A percentile compares a stretch with the other conserved stretches of the same genome.
These are phyloP conservation scores for Kurtzmaniella quercitrusa DNA, from an alignment of 1,139 yeast genomes.

Conservation along the genomic window DNA sequence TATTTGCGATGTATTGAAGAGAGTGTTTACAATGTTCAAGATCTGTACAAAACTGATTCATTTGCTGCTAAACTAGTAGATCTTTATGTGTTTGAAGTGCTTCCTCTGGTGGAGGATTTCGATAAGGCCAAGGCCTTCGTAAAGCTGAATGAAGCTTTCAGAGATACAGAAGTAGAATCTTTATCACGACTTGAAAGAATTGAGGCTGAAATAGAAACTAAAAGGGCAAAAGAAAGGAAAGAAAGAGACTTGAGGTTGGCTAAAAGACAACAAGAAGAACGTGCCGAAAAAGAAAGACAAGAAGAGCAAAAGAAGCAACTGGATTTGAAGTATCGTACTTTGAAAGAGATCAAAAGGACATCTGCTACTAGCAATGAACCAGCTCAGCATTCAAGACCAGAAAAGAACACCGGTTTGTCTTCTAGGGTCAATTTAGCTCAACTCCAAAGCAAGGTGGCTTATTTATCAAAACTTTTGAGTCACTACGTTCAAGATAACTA, in stretches of 20 bases:
- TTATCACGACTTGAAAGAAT: conserved; percentile 16
- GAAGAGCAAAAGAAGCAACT: conserved; percentile 22
- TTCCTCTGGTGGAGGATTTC: conserved; percentile 26
- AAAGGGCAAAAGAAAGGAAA: conserved; percentile 11
- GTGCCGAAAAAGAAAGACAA: conserved; percentile 19
- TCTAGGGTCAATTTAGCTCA: background rate
- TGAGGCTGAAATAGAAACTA: conserved; percentile 8
- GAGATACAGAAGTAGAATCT: conserved; percentile 9
- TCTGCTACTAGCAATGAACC: background rate
- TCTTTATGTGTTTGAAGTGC: conserved; percentile 32
- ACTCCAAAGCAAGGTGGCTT: conserved; percentile 13
- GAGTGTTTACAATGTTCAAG: conserved; percentile 2
- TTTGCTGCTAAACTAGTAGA: conserved; percentile 24
- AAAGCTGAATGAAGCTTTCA: conserved; percentile 7
- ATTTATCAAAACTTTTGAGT: conserved; percentile 15
- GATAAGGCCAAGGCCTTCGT: conserved; percentile 26
- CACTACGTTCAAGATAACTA: conserved; percentile 27
- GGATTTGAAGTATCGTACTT: conserved; percentile 31
- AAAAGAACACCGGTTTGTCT: background rate
- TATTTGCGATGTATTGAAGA: conserved; percentile 1
- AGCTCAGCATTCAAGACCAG: conserved; percentile 2
- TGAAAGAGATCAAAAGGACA: conserved; percentile 21
- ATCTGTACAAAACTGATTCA: conserved; percentile 12
- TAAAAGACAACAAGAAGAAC: conserved; percentile 16
- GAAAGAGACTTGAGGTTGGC: conserved; percentile 16